phyloP scores from a whole-genome alignment of 164 flowering plant species.

The Chloranthus sessilifolius region DNA sequence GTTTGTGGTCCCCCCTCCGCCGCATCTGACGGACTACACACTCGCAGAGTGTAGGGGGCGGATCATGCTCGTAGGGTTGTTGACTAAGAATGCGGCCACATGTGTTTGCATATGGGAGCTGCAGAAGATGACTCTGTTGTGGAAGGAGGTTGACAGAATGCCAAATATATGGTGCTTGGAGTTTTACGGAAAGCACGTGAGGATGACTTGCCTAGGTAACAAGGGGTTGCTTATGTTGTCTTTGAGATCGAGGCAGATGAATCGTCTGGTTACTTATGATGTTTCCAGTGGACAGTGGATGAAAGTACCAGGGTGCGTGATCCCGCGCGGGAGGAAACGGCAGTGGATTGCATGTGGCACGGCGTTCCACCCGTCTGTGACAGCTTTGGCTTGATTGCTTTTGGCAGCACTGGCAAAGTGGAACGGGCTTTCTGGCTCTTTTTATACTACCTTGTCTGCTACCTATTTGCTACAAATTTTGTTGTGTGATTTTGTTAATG shows the following conservation, averaged over 20 bases:
- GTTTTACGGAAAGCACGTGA: constrained; percentile 95
- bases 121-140: constrained; percentile 95
- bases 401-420: constrained; percentile 1
- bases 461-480: constrained; percentile 8
- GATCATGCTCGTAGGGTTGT: constrained; percentile 85
- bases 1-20: constrained; percentile 63
- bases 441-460: neutral
- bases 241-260: constrained; percentile 70
- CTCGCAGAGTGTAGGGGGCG: constrained; percentile 78
- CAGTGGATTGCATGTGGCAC: constrained; percentile 89
- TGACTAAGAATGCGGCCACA: constrained; percentile 90
- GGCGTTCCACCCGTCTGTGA: constrained; percentile 74
- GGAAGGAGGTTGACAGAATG: constrained; percentile 99
- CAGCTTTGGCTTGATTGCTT: constrained; percentile 49
- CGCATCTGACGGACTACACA: constrained; percentile 57
- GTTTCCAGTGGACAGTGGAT: constrained; percentile 60
- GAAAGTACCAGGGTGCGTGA: constrained; percentile 68
- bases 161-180: constrained; percentile 99
- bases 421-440: neutral
- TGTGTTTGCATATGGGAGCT: constrained; percentile 99
- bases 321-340: constrained; percentile 69
- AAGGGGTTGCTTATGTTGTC: constrained; percentile 87
- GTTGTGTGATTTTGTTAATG: neutral
- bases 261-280: constrained; percentile 76
- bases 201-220: constrained; percentile 97